Evolutionary conservation across 2,329 filamentous ascomycete species (phyloP).

Genomic region (Penicillium frequentans): DNA sequence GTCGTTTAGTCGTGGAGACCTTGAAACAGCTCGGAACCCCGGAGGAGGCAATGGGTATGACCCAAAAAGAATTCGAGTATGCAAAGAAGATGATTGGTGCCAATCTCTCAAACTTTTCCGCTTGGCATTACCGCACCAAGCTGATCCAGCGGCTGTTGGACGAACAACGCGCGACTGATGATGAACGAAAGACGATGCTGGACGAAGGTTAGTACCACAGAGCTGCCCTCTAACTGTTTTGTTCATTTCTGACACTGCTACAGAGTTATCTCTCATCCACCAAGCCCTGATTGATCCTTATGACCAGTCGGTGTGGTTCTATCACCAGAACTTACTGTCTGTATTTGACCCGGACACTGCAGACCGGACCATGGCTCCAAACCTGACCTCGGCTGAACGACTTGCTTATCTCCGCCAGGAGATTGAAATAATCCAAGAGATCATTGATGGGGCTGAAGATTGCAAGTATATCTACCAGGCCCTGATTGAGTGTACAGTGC

Average conservation of each 20-base stretch:
- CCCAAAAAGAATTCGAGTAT: constrained; percentile 80
- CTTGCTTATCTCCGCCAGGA: constrained; percentile 67
- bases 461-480: constrained; percentile 91
- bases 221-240: neutral
- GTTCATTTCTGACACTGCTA: neutral
- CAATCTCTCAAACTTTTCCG: constrained; percentile 95
- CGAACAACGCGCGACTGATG: constrained; percentile 66
- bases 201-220: constrained; percentile 57
- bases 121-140: constrained; percentile 89
- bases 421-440: constrained; percentile 69
- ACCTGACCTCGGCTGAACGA: constrained; percentile 62
- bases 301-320: constrained; percentile 96
- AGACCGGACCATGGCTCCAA: constrained; percentile 62
- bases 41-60: constrained; percentile 57
- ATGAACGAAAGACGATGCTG: constrained; percentile 66
- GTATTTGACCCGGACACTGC: constrained; percentile 58
- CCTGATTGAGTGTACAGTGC: constrained; percentile 70
- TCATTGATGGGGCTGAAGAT: constrained; percentile 65
- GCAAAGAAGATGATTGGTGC: constrained; percentile 81
- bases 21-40: constrained; percentile 61
- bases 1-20: constrained; percentile 72
- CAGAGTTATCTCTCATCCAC: constrained; percentile 73
- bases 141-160: constrained; percentile 74
- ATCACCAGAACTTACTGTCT: constrained; percentile 83
- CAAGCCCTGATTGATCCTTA: constrained; percentile 85